Evolutionary conservation across 2,329 filamentous ascomycete genomes (phyloP).

Genomic region (Penicillium sp.): DNA sequence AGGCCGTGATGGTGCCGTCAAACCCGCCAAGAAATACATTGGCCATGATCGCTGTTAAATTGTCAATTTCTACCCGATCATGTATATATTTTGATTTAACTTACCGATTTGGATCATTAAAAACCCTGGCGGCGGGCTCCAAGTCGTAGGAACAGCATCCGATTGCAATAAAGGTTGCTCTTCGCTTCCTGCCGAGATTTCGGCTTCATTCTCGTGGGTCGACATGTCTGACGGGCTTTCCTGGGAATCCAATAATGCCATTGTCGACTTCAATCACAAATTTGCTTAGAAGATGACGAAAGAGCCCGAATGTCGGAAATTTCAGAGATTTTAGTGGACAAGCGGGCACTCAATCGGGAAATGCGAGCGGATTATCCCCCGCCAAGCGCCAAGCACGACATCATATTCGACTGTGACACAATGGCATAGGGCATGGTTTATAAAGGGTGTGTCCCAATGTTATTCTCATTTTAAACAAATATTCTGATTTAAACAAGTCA

Average conservation of each 20-base stretch:
- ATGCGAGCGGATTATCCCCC: slow-evolving; percentile 4
- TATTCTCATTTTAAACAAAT: not conserved
- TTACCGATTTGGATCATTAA: slow-evolving; percentile 56
- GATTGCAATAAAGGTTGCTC: slow-evolving; percentile 26
- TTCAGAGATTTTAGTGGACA: not conserved
- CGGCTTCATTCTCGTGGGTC: not conserved
- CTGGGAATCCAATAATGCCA: slow-evolving; percentile 2
- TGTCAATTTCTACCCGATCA: not conserved
- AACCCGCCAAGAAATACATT: slow-evolving; percentile 63
- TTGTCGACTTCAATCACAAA: not conserved
- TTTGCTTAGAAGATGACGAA: not conserved
- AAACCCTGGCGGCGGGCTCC: slow-evolving; percentile 55
- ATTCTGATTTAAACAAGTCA: not conserved
- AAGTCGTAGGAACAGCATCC: slow-evolving; percentile 23
- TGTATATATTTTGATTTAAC: not conserved
- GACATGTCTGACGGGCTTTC: not conserved
- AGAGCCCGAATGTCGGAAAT: not conserved
- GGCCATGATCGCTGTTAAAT: slow-evolving; percentile 55
- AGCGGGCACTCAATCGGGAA: slow-evolving; percentile 23
- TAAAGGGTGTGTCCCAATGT: not conserved
- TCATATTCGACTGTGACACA: slow-evolving; percentile 8
- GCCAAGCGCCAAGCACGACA: slow-evolving; percentile 20
- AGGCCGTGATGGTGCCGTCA: slow-evolving; percentile 46
- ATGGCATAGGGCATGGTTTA: not conserved
- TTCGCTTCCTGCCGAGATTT: slow-evolving; percentile 12